These are phyloP conservation scores for Talaromyces sp. DNA, from an alignment of 2,329 filamentous ascomycete genomes.

Conservation along the genomic window DNA sequence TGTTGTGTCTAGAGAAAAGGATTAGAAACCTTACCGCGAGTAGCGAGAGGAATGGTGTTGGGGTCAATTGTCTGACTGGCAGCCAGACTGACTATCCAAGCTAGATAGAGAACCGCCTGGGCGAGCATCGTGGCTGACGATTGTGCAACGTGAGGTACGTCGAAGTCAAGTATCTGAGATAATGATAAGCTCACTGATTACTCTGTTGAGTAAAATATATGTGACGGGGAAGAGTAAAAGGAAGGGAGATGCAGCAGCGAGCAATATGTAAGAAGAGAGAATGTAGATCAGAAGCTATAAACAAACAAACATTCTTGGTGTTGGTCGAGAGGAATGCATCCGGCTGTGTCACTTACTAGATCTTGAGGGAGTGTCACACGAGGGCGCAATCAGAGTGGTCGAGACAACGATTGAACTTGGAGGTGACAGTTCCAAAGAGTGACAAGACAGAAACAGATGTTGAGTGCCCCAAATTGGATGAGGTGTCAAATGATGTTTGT, in stretches of 20 bases:
- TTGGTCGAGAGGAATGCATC: not conserved
- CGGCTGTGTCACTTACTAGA: not conserved
- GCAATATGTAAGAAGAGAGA: not conserved
- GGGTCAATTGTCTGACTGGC: conserved; percentile 40
- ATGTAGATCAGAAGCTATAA: not conserved
- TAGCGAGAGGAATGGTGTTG: conserved; percentile 32
- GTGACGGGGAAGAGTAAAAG: not conserved
- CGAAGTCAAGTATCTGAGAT: not conserved
- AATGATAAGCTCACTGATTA: conserved; percentile 6
- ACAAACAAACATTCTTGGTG: conserved; percentile 5
- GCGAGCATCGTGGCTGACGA: conserved; percentile 23
- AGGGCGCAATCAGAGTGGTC: not conserved
- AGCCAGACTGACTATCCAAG: conserved; percentile 31
- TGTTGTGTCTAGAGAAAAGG: not conserved
- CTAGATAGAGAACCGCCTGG: conserved; percentile 28
- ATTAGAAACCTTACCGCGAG: conserved; percentile 32
- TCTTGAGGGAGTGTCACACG: not conserved
- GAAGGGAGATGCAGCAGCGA: not conserved
- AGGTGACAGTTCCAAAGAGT: not conserved
- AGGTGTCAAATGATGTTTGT: not conserved
- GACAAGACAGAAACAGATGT: not conserved
- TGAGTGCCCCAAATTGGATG: not conserved
- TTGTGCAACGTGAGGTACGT: not conserved
- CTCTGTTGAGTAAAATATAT: not conserved
- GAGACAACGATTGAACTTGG: not conserved